Evolutionary conservation across 352 stramenopile genomes (phyloP), one percentile per base, ranked within the genome.

Genomic region (Aphanomyces cochlioides): DNA sequence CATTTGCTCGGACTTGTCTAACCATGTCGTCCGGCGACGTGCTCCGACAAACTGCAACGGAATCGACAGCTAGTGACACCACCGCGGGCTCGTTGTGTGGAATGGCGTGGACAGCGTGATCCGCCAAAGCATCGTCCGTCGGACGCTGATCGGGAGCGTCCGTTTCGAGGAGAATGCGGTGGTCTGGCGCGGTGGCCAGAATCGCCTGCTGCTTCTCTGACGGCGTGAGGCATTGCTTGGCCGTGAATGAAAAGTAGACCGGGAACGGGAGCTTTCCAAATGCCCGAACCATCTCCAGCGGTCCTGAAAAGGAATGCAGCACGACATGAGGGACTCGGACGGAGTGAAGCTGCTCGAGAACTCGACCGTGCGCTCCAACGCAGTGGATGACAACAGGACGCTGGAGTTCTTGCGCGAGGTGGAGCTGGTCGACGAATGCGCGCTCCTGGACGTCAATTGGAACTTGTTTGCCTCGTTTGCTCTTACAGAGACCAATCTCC

Each of bases 401-500:
- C 39, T 77, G 48, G 41, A 94, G 61, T 66, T 88, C 78, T 0
- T 70, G 65, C 0, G 82, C 84, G 1, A 94, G 68, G 38, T 65
- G 13, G 21, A 94, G 72, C 47, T 94, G 86, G 7, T 74, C 75
- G 50, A 41, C 67, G 48, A 92, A 90, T 5, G 73, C 73, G 37
- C 45, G 66, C 43, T 85, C 73, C 59, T 94, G 86, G 5, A 86
- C 63, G 4, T 73, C 64, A 5, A 76, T 3, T 1, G 80, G 76
- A 7, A 92, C 80, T 12, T 77, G 59, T 19, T 74, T 77, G 0
- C 86, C 86, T 36, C 82, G 77, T 28, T 66, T 69, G 47, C 76
- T 90, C 65, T 92, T 92, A 67, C 86, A 94, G 12, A 94, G 56
- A 0, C 86, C 86, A 70, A 94, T 92, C 67, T 94, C 86, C 0